phyloP scores from a whole-genome alignment of 352 stramenopile species.

The Phytopythium vexans region DNA sequence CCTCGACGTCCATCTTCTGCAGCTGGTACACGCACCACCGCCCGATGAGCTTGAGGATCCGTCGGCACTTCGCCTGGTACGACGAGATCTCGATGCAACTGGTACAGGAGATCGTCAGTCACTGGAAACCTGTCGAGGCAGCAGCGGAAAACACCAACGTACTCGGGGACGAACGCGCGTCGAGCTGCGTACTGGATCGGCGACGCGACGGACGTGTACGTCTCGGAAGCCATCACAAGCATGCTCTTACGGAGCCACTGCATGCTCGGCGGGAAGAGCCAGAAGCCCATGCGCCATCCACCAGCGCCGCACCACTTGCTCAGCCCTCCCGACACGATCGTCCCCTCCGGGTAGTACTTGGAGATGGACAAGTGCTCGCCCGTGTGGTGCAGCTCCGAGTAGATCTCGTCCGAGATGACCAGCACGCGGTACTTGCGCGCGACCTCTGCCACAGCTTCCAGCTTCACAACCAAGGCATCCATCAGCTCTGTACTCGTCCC shows the following conservation, averaged over 20 bases:
- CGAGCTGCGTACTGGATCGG: conserved; percentile 84
- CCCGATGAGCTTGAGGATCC: conserved; percentile 79
- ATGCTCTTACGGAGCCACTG: conserved; percentile 83
- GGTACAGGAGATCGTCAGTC: not conserved
- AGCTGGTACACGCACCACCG: conserved; percentile 83
- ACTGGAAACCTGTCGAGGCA: not conserved
- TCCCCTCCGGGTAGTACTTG: conserved; percentile 84
- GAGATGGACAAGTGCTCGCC: conserved; percentile 79
- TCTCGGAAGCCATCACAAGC: conserved; percentile 88
- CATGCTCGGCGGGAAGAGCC: conserved; percentile 77
- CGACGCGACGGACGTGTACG: conserved; percentile 83
- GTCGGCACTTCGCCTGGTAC: conserved; percentile 83
- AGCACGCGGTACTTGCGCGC: conserved; percentile 84
- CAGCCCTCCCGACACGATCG: conserved; percentile 82
- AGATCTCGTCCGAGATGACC: conserved; percentile 89
- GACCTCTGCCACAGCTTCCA: conserved; percentile 64
- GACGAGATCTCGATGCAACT: conserved; percentile 72
- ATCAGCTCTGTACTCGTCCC: not conserved
- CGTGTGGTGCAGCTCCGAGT: conserved; percentile 80
- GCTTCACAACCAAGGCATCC: conserved; percentile 8
- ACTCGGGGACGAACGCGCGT: conserved; percentile 76
- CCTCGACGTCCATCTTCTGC: conserved; percentile 80
- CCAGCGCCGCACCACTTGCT: conserved; percentile 88
- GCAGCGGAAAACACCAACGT: conserved; percentile 6
- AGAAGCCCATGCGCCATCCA: conserved; percentile 88